phyloP scores from a whole-genome alignment of 2,329 filamentous ascomycete species.

The Didymella sp. region DNA sequence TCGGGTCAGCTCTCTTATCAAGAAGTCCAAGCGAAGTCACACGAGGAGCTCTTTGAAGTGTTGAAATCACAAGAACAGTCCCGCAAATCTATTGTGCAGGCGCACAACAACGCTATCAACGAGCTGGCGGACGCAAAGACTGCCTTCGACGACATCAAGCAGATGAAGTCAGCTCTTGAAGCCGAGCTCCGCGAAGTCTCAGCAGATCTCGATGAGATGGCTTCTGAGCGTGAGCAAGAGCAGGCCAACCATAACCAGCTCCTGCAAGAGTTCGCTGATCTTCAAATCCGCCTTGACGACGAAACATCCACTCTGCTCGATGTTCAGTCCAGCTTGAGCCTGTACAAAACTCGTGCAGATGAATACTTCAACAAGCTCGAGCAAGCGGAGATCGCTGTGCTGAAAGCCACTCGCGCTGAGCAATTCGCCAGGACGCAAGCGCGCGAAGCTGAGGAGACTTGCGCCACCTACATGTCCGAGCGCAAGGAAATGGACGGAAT shows the following conservation, averaged over 20 bases:
- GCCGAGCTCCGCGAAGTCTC: conserved; percentile 84
- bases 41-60: conserved; percentile 91
- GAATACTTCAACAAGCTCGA: conserved; percentile 98
- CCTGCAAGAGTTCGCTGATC: conserved; percentile 87
- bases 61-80: conserved; percentile 94
- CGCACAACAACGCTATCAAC: conserved; percentile 82
- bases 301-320: conserved; percentile 87
- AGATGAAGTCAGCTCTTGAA: conserved; percentile 78
- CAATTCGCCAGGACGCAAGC: conserved; percentile 92
- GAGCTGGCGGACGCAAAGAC: conserved; percentile 87
- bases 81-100: conserved; percentile 78
- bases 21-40: conserved; percentile 90
- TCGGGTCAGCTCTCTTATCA: conserved; percentile 87
- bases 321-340: conserved; percentile 78
- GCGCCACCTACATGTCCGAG: conserved; percentile 87
- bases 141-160: conserved; percentile 85
- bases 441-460: conserved; percentile 89
- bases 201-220: conserved; percentile 83
- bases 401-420: conserved; percentile 90
- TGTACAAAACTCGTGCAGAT: conserved; percentile 92
- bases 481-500: conserved; percentile 86
- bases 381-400: conserved; percentile 92
- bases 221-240: conserved; percentile 82
- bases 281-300: conserved; percentile 90
- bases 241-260: conserved; percentile 85